Evolutionary conservation across 2,329 filamentous ascomycete genomes (phyloP).

Genomic region (Lachnellula occidentalis): DNA sequence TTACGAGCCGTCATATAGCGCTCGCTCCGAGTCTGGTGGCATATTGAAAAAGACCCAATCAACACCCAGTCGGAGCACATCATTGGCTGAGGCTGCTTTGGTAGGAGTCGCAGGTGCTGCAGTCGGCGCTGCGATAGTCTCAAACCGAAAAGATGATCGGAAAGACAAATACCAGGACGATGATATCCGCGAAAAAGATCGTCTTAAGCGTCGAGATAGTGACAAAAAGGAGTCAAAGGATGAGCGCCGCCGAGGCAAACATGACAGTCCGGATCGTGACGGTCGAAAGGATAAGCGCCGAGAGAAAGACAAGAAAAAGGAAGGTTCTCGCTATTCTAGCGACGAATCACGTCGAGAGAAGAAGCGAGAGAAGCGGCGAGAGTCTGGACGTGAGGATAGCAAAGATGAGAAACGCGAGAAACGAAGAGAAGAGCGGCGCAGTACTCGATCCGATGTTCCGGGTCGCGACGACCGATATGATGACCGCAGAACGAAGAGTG

Average conservation of each 20-base stretch:
- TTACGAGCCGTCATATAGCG: conserved; percentile 47
- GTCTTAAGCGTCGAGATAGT: conserved; percentile 17
- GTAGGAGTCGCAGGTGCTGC: conserved; percentile 45
- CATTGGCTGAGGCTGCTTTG: conserved; percentile 41
- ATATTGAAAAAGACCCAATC: conserved; percentile 20
- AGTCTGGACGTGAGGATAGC: conserved; percentile 27
- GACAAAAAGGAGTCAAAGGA: conserved; percentile 19
- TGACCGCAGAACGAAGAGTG: conserved; percentile 26
- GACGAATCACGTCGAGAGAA: conserved; percentile 21
- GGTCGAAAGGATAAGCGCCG: conserved; percentile 21
- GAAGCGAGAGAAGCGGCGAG: conserved; percentile 25
- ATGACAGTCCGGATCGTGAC: conserved; percentile 20
- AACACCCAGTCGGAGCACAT: conserved; percentile 34
- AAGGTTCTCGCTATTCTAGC: conserved; percentile 12
- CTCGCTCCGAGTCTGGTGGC: conserved; percentile 20
- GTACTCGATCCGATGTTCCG: conserved; percentile 14
- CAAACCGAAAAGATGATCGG: conserved; percentile 31
- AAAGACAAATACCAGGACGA: conserved; percentile 23
- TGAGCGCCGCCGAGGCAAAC: conserved; percentile 19
- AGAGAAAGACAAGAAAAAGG: conserved; percentile 21
- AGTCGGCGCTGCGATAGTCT: conserved; percentile 42
- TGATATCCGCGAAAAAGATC: conserved; percentile 14
- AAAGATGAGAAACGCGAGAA: conserved; percentile 32
- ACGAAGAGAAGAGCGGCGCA: conserved; percentile 29
- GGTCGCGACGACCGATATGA: conserved; percentile 14